A percentile compares a stretch with the other conserved stretches of the same genome.
Evolutionary conservation across 371 early-diverging fungal species (phyloP).

Genomic region (Mucor lusitanicus): DNA sequence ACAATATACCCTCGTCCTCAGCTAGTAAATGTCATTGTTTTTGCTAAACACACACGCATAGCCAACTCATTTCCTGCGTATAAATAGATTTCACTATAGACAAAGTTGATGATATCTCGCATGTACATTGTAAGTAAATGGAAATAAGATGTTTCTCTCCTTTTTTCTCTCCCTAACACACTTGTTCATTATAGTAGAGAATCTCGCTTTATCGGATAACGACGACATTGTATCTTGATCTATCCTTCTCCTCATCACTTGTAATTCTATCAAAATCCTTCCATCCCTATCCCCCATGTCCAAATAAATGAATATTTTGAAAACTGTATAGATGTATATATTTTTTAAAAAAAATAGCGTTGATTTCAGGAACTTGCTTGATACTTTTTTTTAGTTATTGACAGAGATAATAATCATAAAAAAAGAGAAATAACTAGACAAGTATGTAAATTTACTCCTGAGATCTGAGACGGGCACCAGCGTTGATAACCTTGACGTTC

Average conservation of each 20-base stretch:
- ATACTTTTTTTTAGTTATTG: background rate
- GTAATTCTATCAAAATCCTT: background rate
- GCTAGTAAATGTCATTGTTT: background rate
- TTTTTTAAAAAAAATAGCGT: background rate
- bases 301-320: background rate
- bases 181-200: background rate
- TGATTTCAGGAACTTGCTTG: background rate
- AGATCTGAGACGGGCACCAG: slow-evolving; percentile 92
- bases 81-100: background rate
- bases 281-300: background rate
- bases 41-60: background rate
- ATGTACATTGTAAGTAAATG: slow-evolving; percentile 1
- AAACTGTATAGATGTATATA: background rate
- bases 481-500: slow-evolving; percentile 98
- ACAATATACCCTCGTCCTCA: background rate
- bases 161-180: background rate
- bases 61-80: background rate
- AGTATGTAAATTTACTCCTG: slow-evolving; percentile 76
- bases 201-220: background rate
- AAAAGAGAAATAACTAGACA: background rate
- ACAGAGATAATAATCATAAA: background rate
- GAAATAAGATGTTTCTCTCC: background rate
- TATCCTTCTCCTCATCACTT: background rate
- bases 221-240: background rate
- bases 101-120: background rate